A percentile compares a stretch with the other conserved stretches of the same genome.
Conservation (phyloP, 495 filamentous ascomycete genomes). For the Tuber melanosporum region DNA sequence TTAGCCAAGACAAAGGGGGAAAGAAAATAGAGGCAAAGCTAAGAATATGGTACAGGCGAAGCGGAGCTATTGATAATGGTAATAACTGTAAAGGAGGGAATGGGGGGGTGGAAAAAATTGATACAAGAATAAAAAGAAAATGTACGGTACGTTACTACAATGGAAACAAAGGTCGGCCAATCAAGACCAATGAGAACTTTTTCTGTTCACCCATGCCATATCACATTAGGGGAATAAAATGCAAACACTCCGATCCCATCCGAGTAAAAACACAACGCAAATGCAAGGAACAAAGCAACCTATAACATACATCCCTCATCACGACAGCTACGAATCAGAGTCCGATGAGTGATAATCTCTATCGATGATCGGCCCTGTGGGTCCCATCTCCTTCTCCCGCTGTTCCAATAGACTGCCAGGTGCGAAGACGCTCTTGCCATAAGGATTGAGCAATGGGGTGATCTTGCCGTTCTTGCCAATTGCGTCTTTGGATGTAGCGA, state of each 20-base stretch:
- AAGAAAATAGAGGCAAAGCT: neutral
- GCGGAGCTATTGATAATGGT: constrained; percentile 16
- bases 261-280: constrained; percentile 13
- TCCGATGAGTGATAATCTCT: constrained; percentile 35
- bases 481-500: constrained; percentile 28
- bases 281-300: constrained; percentile 19
- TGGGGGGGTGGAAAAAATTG: constrained; percentile 3
- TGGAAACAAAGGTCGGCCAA: constrained; percentile 4
- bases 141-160: neutral
- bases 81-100: constrained; percentile 15
- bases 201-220: constrained; percentile 31
- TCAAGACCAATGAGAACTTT: constrained; percentile 5
- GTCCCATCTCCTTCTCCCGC: constrained; percentile 35
- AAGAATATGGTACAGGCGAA: neutral
- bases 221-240: constrained; percentile 18
- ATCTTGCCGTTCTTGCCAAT: constrained; percentile 34
- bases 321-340: constrained; percentile 4
- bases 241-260: constrained; percentile 20
- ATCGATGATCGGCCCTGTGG: constrained; percentile 32
- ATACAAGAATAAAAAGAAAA: constrained; percentile 6
- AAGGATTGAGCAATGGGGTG: constrained; percentile 24
- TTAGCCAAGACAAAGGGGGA: neutral
- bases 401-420: constrained; percentile 38
- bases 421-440: constrained; percentile 25
- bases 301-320: constrained; percentile 20